Conservation (phyloP, 805 yeast genomes). For the Suhomyces prunicola region DNA sequence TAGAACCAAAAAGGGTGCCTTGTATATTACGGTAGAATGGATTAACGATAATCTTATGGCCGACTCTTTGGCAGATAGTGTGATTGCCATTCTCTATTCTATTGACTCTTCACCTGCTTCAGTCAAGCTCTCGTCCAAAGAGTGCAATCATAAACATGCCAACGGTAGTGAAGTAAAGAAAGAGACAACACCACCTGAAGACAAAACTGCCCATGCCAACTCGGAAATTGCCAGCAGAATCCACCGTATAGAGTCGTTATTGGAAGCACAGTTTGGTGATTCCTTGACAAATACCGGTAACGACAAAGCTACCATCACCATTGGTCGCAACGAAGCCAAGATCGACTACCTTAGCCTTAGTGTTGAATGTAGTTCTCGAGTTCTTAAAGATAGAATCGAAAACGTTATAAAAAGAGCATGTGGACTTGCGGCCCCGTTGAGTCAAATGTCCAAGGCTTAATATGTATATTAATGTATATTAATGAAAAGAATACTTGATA, state of each 20-base stretch:
- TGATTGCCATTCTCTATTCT: conserved; percentile 83
- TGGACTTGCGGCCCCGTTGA: conserved; percentile 79
- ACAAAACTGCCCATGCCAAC: conserved; percentile 23
- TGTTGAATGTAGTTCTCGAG: conserved; percentile 70
- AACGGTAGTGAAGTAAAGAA: conserved; percentile 5
- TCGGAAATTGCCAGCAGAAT: conserved; percentile 31
- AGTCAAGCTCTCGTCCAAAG: conserved; percentile 73
- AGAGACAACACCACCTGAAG: conserved; percentile 7
- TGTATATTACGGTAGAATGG: conserved; percentile 78
- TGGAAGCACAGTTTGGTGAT: conserved; percentile 87
- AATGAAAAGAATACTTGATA: background rate
- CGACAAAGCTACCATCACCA: conserved; percentile 56
- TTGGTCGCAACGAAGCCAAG: conserved; percentile 73
- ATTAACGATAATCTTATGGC: conserved; percentile 74
- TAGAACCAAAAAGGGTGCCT: conserved; percentile 33
- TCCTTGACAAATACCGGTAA: conserved; percentile 43
- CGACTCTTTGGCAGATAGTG: conserved; percentile 92
- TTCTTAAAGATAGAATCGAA: conserved; percentile 76
- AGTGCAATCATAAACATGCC: conserved; percentile 44
- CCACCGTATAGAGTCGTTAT: conserved; percentile 54
- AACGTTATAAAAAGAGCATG: conserved; percentile 77
- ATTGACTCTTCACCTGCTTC: conserved; percentile 96
- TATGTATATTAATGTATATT: conserved; percentile 2
- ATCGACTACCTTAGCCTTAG: conserved; percentile 62
- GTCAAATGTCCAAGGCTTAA: conserved; percentile 35